Evolutionary conservation across 176 grass and related monocot species (phyloP).

Genomic region (Cocos nucifera): DNA sequence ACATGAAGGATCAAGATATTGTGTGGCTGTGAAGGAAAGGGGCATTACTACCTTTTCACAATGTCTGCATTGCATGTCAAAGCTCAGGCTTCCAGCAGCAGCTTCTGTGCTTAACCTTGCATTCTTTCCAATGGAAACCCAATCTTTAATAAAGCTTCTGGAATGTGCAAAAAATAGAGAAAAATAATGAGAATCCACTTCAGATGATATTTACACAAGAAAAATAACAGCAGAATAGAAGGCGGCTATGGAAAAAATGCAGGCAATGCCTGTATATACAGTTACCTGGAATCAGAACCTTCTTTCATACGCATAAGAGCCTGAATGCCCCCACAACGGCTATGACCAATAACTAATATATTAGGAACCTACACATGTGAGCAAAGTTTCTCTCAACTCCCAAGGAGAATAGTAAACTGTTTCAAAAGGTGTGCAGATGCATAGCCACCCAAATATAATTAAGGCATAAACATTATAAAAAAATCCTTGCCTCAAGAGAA

Average conservation of each 20-base stretch:
- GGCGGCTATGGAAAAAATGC: conserved; percentile 12
- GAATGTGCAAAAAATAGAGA: neutral
- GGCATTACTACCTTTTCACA: conserved; percentile 70
- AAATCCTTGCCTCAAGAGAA: conserved; percentile 39
- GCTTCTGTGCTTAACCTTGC: conserved; percentile 87
- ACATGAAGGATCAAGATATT: neutral
- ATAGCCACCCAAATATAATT: neutral
- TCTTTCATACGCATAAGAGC: conserved; percentile 88
- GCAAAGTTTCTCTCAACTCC: conserved; percentile 8
- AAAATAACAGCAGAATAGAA: conserved; percentile 25
- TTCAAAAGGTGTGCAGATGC: neutral
- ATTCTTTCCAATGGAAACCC: conserved; percentile 74
- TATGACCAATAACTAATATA: conserved; percentile 84
- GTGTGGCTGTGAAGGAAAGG: neutral
- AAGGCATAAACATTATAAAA: neutral
- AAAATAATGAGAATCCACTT: neutral
- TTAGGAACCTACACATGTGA: conserved; percentile 51
- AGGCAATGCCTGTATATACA: neutral
- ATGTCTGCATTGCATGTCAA: conserved; percentile 80
- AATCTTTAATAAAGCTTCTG: conserved; percentile 69
- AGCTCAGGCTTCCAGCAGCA: conserved; percentile 75
- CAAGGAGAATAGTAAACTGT: neutral
- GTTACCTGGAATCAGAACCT: conserved; percentile 41
- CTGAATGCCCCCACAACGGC: conserved; percentile 86
- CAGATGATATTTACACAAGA: neutral